phyloP scores from a whole-genome alignment of 176 grass and related monocot genomes.

The Elymus sibiricus region DNA sequence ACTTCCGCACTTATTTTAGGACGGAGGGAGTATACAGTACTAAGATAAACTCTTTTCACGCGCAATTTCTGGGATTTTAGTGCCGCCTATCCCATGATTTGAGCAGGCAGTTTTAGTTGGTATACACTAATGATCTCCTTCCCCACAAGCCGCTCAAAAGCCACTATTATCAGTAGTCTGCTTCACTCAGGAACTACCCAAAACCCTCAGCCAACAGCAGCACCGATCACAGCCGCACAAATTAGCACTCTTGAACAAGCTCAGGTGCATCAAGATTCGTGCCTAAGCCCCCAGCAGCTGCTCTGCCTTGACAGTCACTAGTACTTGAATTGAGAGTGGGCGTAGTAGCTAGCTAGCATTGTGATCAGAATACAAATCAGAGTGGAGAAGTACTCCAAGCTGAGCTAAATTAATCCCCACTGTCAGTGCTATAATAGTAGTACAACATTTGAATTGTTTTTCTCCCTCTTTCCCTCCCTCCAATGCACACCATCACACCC shows the following conservation, averaged over 20 bases:
- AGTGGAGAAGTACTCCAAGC: too few species aligned
- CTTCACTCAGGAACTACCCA: background rate
- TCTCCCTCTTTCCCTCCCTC: conserved; percentile 5
- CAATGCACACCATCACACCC: background rate
- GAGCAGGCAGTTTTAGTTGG: background rate
- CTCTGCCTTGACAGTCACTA: background rate
- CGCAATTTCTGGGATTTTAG: background rate
- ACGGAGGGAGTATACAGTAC: too few species aligned
- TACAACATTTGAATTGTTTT: background rate
- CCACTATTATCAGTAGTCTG: background rate
- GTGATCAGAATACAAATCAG: too few species aligned
- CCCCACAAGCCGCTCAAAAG: background rate
- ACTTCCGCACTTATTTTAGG: too few species aligned
- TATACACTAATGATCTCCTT: background rate
- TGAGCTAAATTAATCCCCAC: background rate
- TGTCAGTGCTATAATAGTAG: conserved; percentile 46
- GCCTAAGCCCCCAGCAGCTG: background rate
- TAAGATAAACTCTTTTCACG: background rate
- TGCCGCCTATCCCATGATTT: background rate
- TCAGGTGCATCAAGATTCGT: background rate
- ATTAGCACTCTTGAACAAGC: background rate
- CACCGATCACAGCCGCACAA: background rate
- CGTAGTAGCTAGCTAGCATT: background rate
- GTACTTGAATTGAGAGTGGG: background rate
- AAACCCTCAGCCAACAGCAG: background rate